Conservation (phyloP, 441 rosid species). For the Isatis lusitanica region DNA sequence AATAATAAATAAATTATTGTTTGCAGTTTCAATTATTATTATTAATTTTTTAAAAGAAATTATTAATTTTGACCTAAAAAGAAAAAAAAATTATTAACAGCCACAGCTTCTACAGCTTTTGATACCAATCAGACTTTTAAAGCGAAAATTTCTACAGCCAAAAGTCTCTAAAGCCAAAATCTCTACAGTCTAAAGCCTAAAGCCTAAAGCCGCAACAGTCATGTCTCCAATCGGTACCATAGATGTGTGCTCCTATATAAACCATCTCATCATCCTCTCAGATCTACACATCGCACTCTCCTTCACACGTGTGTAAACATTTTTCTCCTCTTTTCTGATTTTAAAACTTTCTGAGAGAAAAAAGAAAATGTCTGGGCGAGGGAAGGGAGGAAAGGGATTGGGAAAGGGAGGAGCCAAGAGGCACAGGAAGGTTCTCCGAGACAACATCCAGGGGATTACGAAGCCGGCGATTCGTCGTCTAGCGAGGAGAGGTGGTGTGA, state of each 20-base stretch:
- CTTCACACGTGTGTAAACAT: background rate
- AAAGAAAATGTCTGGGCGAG: conserved; percentile 29
- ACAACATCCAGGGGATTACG: conserved; percentile 34
- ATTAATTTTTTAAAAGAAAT: too few species aligned
- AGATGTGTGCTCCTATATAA: background rate
- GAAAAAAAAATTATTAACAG: too few species aligned
- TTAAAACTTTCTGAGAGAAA: background rate
- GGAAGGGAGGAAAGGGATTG: conserved; percentile 41
- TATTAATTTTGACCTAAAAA: too few species aligned
- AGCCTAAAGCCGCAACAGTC: too few species aligned
- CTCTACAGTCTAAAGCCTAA: too few species aligned
- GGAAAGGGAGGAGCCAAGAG: conserved; percentile 47
- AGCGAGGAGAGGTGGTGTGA: conserved; percentile 48
- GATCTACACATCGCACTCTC: background rate
- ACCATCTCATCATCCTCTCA: background rate
- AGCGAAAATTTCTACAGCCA: too few species aligned
- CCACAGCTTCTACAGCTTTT: too few species aligned
- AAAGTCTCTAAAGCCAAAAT: too few species aligned
- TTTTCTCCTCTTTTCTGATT: background rate
- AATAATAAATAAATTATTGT: too few species aligned
- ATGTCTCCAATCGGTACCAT: too few species aligned
- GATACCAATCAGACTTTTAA: too few species aligned
- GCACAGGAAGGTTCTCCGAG: conserved; percentile 38
- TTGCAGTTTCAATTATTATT: too few species aligned
- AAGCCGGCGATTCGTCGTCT: conserved; percentile 44